Evolutionary conservation across 2,329 filamentous ascomycete species (phyloP), one percentile per base, ranked within the genome.

Genomic region (Colletotrichum sp.): DNA sequence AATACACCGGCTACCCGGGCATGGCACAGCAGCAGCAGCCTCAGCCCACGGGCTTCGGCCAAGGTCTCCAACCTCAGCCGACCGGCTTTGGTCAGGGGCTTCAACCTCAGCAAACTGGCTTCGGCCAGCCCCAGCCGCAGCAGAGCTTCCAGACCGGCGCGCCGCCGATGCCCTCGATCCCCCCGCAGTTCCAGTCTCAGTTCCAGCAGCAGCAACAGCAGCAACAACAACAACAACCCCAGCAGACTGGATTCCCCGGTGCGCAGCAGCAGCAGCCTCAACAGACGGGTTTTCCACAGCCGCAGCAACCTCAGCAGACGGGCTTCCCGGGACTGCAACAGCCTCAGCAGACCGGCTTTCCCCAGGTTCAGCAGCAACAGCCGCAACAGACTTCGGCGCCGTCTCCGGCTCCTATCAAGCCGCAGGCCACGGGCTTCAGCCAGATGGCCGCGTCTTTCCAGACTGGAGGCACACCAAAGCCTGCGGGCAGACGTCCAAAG

Each of bases 91-190:
- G 63, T 15, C 83, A 83, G 12, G 84, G 84, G 30, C 86, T 95
- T 69, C 93, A 95, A 78, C 80, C 90, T 11, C 94, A 95, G 80
- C 91, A 89, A 71, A 95, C 94, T 16, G 95, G 95, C 2, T 93
- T 94, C 77, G 91, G 90, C 52, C 85, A 87, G 80, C 79, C 82
- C 74, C 86, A 88, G 78, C 88, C 89, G 77, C 92, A 93, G 81
- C 90, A 92, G 77, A 88, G 90, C 82, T 93, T 92, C 84, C 88
- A 90, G 82, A 90, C 91, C 3, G 90, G 89, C 71, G 91, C 87
- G 71, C 91, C 92, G 68, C 88, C 90, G 13, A 87, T 93, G 83
- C 91, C 90, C 13, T 87, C 90, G 71, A 91, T 93, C 55, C 90
- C 91, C 63, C 86, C 87, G 75, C 92, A 92, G 80, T 92, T 86